Conservation (phyloP, 2,329 filamentous ascomycete species). For the Aureobasidium vineae region DNA sequence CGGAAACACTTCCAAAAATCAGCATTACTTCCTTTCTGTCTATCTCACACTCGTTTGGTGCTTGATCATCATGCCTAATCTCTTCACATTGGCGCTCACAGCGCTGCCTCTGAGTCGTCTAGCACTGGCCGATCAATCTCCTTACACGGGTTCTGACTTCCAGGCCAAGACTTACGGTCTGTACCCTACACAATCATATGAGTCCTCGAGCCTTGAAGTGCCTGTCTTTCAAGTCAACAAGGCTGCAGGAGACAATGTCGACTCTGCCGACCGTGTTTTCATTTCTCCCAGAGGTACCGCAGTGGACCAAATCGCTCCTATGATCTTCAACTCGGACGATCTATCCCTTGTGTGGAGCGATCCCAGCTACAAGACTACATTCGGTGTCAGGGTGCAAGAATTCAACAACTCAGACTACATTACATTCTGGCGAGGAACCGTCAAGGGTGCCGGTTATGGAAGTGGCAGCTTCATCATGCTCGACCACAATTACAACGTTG, state of each 20-base stretch:
- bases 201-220: constrained; percentile 38
- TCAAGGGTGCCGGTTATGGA: constrained; percentile 40
- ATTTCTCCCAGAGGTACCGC: constrained; percentile 26
- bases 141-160: constrained; percentile 32
- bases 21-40: not conserved
- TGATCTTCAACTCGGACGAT: constrained; percentile 36
- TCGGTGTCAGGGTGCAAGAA: constrained; percentile 45
- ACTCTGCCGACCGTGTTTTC: constrained; percentile 15
- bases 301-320: constrained; percentile 31
- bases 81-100: constrained; percentile 2
- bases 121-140: constrained; percentile 20
- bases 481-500: constrained; percentile 36
- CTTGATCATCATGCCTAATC: not conserved
- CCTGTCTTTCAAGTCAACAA: constrained; percentile 33
- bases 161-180: constrained; percentile 40
- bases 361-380: constrained; percentile 41
- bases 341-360: constrained; percentile 36
- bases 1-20: not conserved
- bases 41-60: not conserved
- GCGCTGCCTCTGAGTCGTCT: constrained; percentile 5
- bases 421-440: constrained; percentile 44
- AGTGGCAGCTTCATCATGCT: constrained; percentile 40
- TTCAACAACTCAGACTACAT: constrained; percentile 41
- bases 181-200: constrained; percentile 40
- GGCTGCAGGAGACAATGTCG: constrained; percentile 10